phyloP scores from a whole-genome alignment of 805 yeast species.

The Teunomyces kruisii region DNA sequence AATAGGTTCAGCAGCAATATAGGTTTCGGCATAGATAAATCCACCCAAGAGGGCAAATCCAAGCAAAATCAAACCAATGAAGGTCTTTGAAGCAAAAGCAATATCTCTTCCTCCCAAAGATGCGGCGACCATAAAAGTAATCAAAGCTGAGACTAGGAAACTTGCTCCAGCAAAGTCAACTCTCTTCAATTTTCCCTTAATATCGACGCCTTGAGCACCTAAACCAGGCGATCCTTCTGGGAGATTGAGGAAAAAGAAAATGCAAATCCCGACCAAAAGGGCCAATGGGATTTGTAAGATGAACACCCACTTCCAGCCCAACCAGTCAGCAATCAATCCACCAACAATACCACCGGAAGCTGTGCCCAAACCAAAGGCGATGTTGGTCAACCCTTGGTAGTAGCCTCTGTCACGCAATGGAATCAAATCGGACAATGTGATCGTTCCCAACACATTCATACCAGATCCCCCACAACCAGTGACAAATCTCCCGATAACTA shows the following conservation, averaged over 20 bases:
- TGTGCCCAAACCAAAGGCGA: slow-evolving; percentile 71
- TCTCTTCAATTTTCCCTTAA: slow-evolving; percentile 50
- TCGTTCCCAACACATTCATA: slow-evolving; percentile 69
- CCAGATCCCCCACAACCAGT: slow-evolving; percentile 96
- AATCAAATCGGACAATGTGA: slow-evolving; percentile 73
- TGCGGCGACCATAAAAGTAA: slow-evolving; percentile 61
- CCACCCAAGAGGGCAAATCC: slow-evolving; percentile 34
- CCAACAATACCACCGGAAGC: slow-evolving; percentile 46
- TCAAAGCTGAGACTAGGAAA: slow-evolving; percentile 56
- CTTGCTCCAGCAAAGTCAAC: slow-evolving; percentile 69
- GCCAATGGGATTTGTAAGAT: slow-evolving; percentile 44
- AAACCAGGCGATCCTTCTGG: slow-evolving; percentile 59
- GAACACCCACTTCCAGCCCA: slow-evolving; percentile 53
- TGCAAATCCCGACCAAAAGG: slow-evolving; percentile 38
- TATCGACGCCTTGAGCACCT: slow-evolving; percentile 48
- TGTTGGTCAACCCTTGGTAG: slow-evolving; percentile 79
- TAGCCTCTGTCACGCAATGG: slow-evolving; percentile 76
- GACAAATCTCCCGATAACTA: slow-evolving; percentile 63
- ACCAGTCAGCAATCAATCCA: slow-evolving; percentile 54
- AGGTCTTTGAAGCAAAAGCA: slow-evolving; percentile 44
- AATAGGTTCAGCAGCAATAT: slow-evolving; percentile 61
- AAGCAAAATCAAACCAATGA: slow-evolving; percentile 29
- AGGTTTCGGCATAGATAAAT: slow-evolving; percentile 54
- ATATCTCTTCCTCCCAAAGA: slow-evolving; percentile 63
- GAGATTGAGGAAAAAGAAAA: slow-evolving; percentile 39